phyloP scores from a whole-genome alignment of 768 basidiomycete species.

The Amanita exitialis region DNA sequence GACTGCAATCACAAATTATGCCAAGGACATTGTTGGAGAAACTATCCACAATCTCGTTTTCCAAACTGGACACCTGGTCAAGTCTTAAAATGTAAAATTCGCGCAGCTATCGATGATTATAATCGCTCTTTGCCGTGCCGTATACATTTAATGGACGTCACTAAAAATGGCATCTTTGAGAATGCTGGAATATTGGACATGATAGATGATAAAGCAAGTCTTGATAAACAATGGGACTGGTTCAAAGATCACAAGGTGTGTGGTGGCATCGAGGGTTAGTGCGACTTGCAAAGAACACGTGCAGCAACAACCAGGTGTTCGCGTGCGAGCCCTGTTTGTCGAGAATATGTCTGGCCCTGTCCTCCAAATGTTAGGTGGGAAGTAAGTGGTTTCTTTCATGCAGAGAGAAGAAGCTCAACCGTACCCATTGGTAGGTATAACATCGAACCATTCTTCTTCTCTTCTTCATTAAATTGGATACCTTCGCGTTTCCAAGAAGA shows the following conservation, averaged over 20 bases:
- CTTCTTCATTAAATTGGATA: conserved; percentile 58
- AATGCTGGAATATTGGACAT: conserved; percentile 15
- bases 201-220: conserved; percentile 11
- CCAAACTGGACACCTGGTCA: conserved; percentile 48
- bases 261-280: not conserved
- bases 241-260: conserved; percentile 26
- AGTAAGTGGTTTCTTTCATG: conserved; percentile 20
- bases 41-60: conserved; percentile 37
- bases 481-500: conserved; percentile 56
- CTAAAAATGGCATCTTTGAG: conserved; percentile 25
- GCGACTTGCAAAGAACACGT: not conserved
- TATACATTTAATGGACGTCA: conserved; percentile 32
- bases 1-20: conserved; percentile 27
- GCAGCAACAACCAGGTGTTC: conserved; percentile 20
- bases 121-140: conserved; percentile 16
- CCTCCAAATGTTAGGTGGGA: conserved; percentile 51
- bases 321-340: conserved; percentile 42
- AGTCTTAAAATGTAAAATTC: conserved; percentile 29
- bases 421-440: conserved; percentile 27
- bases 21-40: conserved; percentile 25
- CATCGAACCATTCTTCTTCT: conserved; percentile 61
- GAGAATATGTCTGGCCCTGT: conserved; percentile 42
- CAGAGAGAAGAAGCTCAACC: no score
- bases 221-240: conserved; percentile 27
- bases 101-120: conserved; percentile 23